Conservation (phyloP, 805 yeast species). For the Starmerella vitae region DNA sequence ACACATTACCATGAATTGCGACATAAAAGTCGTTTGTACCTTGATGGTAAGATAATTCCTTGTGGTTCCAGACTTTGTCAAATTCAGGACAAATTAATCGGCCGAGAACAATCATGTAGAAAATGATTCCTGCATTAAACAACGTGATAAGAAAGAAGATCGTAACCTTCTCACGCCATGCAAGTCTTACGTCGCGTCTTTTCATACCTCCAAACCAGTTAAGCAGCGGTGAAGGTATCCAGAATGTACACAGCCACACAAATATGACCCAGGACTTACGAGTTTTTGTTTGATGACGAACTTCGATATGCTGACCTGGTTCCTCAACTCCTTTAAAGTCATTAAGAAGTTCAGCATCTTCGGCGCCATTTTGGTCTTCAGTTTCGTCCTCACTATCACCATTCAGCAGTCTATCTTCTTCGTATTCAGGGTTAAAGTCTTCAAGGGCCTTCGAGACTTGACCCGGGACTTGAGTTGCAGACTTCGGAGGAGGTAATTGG, state of each 20-base stretch:
- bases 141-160: slow-evolving; percentile 28
- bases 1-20: slow-evolving; percentile 30
- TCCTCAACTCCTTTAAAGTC: slow-evolving; percentile 25
- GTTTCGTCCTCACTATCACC: slow-evolving; percentile 30
- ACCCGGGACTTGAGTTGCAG: slow-evolving; percentile 12
- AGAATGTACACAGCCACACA: slow-evolving; percentile 32
- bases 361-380: slow-evolving; percentile 17
- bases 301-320: slow-evolving; percentile 25
- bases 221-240: slow-evolving; percentile 31
- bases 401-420: slow-evolving; percentile 2
- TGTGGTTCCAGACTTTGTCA: slow-evolving; percentile 31
- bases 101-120: slow-evolving; percentile 32
- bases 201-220: slow-evolving; percentile 29
- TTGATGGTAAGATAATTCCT: slow-evolving; percentile 28
- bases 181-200: slow-evolving; percentile 31
- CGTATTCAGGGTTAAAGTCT: background rate
- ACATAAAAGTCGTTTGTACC: slow-evolving; percentile 29
- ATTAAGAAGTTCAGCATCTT: slow-evolving; percentile 19
- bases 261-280: slow-evolving; percentile 29
- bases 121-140: slow-evolving; percentile 30
- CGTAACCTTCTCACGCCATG: slow-evolving; percentile 33
- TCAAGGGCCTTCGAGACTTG: slow-evolving; percentile 13
- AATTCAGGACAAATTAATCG: slow-evolving; percentile 31
- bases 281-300: slow-evolving; percentile 22
- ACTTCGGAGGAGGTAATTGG: slow-evolving; percentile 8